A percentile compares a stretch with the other conserved stretches of the same genome.
These are phyloP conservation scores for Breviolum minutum DNA, from an alignment of 73 alveolate species.

Conservation along the genomic window DNA sequence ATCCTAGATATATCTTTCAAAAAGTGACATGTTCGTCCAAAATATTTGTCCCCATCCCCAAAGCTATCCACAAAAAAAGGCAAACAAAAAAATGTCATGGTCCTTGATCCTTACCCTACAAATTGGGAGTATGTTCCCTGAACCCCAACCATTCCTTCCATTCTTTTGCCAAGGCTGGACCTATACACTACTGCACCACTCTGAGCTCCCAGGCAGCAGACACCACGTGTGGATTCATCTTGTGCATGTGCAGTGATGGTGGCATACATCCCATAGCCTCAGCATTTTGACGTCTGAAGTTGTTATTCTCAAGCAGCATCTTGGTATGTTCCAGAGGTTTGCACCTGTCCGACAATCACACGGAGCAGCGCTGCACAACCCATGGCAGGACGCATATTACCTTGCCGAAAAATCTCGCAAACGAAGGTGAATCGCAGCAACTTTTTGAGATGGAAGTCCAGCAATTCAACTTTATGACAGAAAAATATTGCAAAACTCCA, in stretches of 20 bases:
- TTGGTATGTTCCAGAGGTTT: neutral
- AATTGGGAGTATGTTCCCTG: neutral
- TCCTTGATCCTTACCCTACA: neutral
- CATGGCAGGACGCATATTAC: slow-evolving; percentile 87
- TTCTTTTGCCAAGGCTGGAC: neutral
- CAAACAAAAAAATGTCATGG: no score
- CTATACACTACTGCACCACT: no score
- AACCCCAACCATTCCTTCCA: neutral
- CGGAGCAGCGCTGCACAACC: slow-evolving; percentile 80
- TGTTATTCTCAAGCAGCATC: no score
- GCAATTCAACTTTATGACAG: neutral
- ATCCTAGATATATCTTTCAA: no score
- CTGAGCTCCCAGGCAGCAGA: slow-evolving; percentile 1
- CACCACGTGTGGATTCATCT: slow-evolving; percentile 74
- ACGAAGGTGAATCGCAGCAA: neutral
- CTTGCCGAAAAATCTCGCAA: neutral
- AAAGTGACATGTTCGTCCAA: no score
- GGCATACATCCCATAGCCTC: slow-evolving; percentile 95
- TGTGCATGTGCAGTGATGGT: slow-evolving; percentile 82
- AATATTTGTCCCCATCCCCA: no score
- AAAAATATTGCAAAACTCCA: neutral
- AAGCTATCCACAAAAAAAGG: no score
- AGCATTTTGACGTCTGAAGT: no score
- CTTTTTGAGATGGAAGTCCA: neutral
- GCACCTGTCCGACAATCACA: slow-evolving; percentile 80